Conservation (phyloP, 768 basidiomycete genomes). For the Mycena olivaceomarginata region DNA sequence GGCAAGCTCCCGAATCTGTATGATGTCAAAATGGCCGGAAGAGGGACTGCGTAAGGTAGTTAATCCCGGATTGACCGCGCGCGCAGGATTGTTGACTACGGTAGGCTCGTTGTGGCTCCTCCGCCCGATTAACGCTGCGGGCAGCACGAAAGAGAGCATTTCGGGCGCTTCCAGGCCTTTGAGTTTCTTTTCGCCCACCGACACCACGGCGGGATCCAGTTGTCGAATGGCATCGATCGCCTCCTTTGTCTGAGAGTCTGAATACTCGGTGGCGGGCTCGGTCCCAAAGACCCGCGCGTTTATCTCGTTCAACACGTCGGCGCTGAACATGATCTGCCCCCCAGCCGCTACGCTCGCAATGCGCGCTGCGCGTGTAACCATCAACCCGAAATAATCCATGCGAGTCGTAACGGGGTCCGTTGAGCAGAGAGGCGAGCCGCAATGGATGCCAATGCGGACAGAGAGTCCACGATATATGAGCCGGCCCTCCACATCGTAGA, state of each 20-base stretch:
- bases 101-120: constrained; percentile 69
- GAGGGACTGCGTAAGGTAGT: not conserved
- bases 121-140: constrained; percentile 81
- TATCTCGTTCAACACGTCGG: constrained; percentile 90
- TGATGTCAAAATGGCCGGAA: constrained; percentile 76
- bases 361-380: constrained; percentile 95
- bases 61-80: constrained; percentile 51
- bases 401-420: constrained; percentile 92
- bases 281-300: constrained; percentile 73
- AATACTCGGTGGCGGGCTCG: constrained; percentile 75
- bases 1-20: not conserved
- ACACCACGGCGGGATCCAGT: constrained; percentile 80
- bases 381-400: constrained; percentile 98
- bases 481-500: constrained; percentile 78
- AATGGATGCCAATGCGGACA: constrained; percentile 98
- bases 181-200: constrained; percentile 93
- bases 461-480: constrained; percentile 91
- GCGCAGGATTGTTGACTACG: constrained; percentile 50
- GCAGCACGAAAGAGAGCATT: constrained; percentile 88
- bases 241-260: constrained; percentile 70
- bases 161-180: constrained; percentile 97
- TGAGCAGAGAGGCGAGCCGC: constrained; percentile 91
- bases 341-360: constrained; percentile 89
- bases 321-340: constrained; percentile 94
- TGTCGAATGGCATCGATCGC: constrained; percentile 85